These are phyloP conservation scores for Wickerhamomyces bovis DNA, from an alignment of 805 yeast species.

Conservation along the genomic window DNA sequence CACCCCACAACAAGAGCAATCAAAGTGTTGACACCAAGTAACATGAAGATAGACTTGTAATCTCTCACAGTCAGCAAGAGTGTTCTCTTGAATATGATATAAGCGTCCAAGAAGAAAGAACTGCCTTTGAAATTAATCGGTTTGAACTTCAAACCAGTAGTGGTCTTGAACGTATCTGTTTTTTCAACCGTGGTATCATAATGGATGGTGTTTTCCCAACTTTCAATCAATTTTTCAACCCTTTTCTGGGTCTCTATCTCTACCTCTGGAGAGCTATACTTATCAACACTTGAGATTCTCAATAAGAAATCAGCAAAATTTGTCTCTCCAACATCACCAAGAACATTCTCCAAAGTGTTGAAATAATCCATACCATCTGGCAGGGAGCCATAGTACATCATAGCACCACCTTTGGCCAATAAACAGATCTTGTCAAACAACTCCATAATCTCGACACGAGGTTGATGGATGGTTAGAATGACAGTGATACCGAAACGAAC, in stretches of 20 bases:
- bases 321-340: conserved; percentile 29
- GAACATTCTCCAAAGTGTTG: conserved; percentile 32
- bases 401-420: conserved; percentile 57
- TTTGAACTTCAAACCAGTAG: not conserved
- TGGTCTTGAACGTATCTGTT: conserved; percentile 8
- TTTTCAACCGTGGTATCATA: not conserved
- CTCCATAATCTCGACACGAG: conserved; percentile 67
- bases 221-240: conserved; percentile 17
- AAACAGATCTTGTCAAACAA: conserved; percentile 64
- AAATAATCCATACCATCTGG: conserved; percentile 48
- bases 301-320: conserved; percentile 61
- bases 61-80: conserved; percentile 44
- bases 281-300: conserved; percentile 53
- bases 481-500: conserved; percentile 64
- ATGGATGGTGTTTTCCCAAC: conserved; percentile 11
- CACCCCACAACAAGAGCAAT: conserved; percentile 67
- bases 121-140: conserved; percentile 24
- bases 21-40: conserved; percentile 37
- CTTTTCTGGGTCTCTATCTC: conserved; percentile 25
- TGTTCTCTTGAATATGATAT: conserved; percentile 39
- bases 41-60: conserved; percentile 38
- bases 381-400: conserved; percentile 40
- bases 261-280: conserved; percentile 22
- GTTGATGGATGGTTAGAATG: conserved; percentile 77
- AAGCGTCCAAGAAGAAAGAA: conserved; percentile 37